Conservation (phyloP, 495 filamentous ascomycete species). For the Penicillium verhagenii region DNA sequence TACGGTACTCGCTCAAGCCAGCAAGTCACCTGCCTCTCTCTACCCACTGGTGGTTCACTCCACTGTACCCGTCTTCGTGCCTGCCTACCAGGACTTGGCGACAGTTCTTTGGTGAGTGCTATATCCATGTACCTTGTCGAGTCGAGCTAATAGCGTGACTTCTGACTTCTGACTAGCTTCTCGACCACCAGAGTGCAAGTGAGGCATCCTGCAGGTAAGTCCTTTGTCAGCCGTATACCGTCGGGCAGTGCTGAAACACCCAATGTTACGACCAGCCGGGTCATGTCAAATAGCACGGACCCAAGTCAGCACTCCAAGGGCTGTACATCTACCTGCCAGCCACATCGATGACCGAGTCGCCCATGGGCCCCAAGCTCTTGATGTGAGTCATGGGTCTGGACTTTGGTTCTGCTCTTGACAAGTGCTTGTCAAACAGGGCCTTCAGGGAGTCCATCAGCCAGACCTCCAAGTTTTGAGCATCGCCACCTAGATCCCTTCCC, state of each 20-base stretch:
- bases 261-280: background rate
- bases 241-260: constrained; percentile 1
- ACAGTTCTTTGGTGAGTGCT: background rate
- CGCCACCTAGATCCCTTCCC: background rate
- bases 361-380: too few species aligned
- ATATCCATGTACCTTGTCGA: background rate
- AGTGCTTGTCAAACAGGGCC: background rate
- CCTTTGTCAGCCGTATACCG: background rate
- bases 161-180: background rate
- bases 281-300: background rate
- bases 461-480: too few species aligned
- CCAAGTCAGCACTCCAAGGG: background rate
- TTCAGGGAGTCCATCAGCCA: too few species aligned
- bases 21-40: too few species aligned
- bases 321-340: background rate
- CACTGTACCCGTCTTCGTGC: background rate
- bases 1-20: too few species aligned
- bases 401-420: background rate
- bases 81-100: background rate
- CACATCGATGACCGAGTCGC: too few species aligned
- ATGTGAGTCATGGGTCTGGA: too few species aligned
- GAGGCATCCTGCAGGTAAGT: background rate
- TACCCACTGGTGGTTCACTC: background rate
- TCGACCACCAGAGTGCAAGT: background rate
- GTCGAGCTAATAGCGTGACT: background rate